Evolutionary conservation across 345 rosid genomes (phyloP).

Genomic region (Eucalyptus erythrocorys): DNA sequence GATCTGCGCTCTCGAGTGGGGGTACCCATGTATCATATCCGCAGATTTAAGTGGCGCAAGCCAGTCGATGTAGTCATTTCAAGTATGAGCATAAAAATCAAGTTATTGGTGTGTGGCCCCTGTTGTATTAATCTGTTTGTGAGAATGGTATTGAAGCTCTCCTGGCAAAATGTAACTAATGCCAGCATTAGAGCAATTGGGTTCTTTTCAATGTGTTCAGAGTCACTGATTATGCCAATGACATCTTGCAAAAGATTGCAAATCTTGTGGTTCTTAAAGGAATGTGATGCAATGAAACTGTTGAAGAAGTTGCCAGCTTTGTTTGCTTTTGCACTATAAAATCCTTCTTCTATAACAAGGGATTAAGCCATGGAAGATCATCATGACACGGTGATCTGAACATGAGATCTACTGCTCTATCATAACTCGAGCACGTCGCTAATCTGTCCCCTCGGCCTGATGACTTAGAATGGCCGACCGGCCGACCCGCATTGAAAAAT

Average conservation of each 20-base stretch:
- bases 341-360: background rate
- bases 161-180: background rate
- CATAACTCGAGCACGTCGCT: background rate
- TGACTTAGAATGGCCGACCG: background rate
- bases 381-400: rapidly evolving
- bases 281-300: background rate
- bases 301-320: background rate
- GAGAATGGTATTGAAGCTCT: background rate
- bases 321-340: background rate
- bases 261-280: background rate
- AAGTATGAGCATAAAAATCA: background rate
- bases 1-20: background rate
- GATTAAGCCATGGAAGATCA: background rate
- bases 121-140: background rate
- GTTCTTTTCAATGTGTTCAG: background rate
- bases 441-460: background rate
- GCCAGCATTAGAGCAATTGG: background rate
- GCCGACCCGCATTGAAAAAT: rapidly evolving
- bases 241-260: background rate
- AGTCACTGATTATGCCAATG: background rate
- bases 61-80: background rate
- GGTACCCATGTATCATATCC: background rate
- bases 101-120: background rate
- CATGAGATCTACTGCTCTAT: background rate
- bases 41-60: background rate